Evolutionary conservation across 108 stramenopile genomes (phyloP).

Genomic region (Skeletonema marinoi): DNA sequence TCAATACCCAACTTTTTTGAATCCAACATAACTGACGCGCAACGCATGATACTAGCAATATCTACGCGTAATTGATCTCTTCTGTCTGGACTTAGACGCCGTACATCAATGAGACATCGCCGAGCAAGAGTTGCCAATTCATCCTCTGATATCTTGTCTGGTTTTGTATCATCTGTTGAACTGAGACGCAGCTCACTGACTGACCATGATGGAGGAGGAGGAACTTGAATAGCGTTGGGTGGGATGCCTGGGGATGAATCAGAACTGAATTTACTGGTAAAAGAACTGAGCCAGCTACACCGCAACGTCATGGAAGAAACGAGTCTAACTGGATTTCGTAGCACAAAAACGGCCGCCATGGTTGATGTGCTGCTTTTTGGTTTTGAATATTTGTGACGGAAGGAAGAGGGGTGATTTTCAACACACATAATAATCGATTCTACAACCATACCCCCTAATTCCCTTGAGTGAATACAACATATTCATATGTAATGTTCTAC

Average conservation of each 20-base stretch:
- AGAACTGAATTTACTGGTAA: not conserved
- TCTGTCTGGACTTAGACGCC: slow-evolving; percentile 33
- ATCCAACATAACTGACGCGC: slow-evolving; percentile 52
- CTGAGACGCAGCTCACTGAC: slow-evolving; percentile 16
- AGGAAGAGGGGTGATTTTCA: too few relatives aligned
- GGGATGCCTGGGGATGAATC: not conserved
- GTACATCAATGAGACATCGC: slow-evolving; percentile 52
- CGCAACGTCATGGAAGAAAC: not conserved
- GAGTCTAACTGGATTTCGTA: not conserved
- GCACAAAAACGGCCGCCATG: not conserved
- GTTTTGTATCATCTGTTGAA: not conserved
- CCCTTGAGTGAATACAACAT: too few relatives aligned
- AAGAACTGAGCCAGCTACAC: not conserved
- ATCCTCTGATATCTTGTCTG: slow-evolving; percentile 30
- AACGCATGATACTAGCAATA: slow-evolving; percentile 49
- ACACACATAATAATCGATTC: too few relatives aligned
- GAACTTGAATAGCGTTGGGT: slow-evolving; percentile 10
- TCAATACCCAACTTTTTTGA: slow-evolving; percentile 6
- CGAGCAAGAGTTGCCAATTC: slow-evolving; percentile 42
- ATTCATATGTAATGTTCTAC: too few relatives aligned
- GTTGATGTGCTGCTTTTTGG: not conserved
- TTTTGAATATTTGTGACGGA: too few relatives aligned
- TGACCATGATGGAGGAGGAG: slow-evolving; percentile 31
- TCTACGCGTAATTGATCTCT: slow-evolving; percentile 30
- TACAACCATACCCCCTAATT: too few relatives aligned